phyloP scores from a whole-genome alignment of 768 basidiomycete species.

The Pleurotus platypus region DNA sequence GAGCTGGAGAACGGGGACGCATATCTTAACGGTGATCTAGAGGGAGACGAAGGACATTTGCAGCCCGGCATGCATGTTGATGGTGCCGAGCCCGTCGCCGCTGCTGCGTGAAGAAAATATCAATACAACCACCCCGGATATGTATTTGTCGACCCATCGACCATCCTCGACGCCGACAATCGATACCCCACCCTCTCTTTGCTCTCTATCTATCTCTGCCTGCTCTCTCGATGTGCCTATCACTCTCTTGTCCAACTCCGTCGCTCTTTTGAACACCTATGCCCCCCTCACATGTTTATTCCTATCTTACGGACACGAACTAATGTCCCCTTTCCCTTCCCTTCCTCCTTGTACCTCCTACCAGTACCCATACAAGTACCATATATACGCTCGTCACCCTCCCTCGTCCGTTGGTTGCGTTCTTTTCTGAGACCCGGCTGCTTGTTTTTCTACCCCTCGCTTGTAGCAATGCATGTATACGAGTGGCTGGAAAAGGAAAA shows the following conservation, averaged over 20 bases:
- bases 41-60: constrained; percentile 29
- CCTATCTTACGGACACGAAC: background rate
- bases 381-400: background rate
- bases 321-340: background rate
- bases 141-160: constrained; percentile 6
- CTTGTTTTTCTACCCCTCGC: too few relatives aligned
- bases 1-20: constrained; percentile 9
- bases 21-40: constrained; percentile 32
- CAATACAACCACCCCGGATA: constrained; percentile 12
- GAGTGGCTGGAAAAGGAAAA: background rate
- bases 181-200: constrained; percentile 13
- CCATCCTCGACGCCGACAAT: constrained; percentile 4
- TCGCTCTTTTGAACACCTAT: background rate
- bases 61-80: constrained; percentile 44
- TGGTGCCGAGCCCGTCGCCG: constrained; percentile 29
- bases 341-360: background rate
- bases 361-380: background rate
- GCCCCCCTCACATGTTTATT: constrained; percentile 2
- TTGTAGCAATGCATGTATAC: background rate
- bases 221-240: constrained; percentile 8
- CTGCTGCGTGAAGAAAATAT: constrained; percentile 15
- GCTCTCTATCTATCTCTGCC: constrained; percentile 17
- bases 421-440: background rate
- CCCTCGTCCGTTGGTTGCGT: background rate
- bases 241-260: background rate